Base-by-base conservation (phyloP, 805 yeast genomes). In the Millerago galiae region DNA sequence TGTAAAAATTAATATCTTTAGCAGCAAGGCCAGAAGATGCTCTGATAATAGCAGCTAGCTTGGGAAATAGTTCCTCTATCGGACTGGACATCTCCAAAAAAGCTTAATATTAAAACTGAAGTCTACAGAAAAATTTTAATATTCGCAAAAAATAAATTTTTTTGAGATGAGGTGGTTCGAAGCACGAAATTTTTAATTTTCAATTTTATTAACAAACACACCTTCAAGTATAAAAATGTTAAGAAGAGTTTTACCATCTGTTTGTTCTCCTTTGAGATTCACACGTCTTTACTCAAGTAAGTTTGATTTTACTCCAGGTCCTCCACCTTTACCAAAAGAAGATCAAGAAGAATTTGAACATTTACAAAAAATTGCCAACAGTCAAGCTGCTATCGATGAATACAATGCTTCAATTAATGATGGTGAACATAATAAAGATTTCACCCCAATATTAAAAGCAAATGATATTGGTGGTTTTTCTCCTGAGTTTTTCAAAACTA, bases 271-370 rank as follows among this genome's bases (percentile, higher is more conserved):
- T 10, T 17, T 28, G 21, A 39, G 40, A 14, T 12, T n/a, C 8
- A 18, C 18, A 10, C 54, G 59, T 27, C 27, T 35, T 4, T 49
- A 48, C 41, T 56, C 60, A 5, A 37, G 48, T 14, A 56, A 56
- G 36, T 45, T 52, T 21, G 47, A 47, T 27, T 46, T 50, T 35
- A 45, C 57, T 0, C 60, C 64, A 4, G 54, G 60, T 10, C 96
- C 96, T 4, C 91, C 91, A 18, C 74, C 77, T 45, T 69, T 87
- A n/a, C 81, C 87, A 15, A 75, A 79, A 43, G 82, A 83, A 49
- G 86, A 86, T 40, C 96, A 87, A 61, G 89, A 82, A 53, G 99
- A 93, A 65, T 91, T 93, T 62, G 99, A 93, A 59, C 72, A 75
- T 34, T 75, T 91, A 33, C 95, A 89, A 55, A 79, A 74, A 56